Evolutionary conservation across 768 basidiomycete species (phyloP).

Genomic region (Cystofilobasidium bisporidii): DNA sequence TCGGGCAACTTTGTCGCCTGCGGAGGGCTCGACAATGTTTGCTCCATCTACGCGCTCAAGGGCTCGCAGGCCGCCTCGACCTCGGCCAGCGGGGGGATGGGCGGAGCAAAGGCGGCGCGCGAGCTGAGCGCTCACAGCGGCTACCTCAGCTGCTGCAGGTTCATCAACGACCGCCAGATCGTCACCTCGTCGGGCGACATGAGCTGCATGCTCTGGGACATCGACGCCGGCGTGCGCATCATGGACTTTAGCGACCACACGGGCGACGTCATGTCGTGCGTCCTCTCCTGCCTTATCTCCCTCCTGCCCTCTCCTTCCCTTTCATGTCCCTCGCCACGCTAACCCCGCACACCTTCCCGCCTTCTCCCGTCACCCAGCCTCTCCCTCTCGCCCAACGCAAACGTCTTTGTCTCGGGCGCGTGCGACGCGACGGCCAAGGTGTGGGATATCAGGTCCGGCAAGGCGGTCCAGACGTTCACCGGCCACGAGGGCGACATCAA

Average conservation of each 20-base stretch:
- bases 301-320: background rate
- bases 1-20: conserved; percentile 96
- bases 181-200: conserved; percentile 97
- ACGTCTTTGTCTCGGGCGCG: conserved; percentile 95
- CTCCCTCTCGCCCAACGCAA: conserved; percentile 87
- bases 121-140: conserved; percentile 96
- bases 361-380: conserved; percentile 48
- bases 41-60: conserved; percentile 81
- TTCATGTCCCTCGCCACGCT: conserved; percentile 2
- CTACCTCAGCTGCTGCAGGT: conserved; percentile 95
- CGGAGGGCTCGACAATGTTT: conserved; percentile 97
- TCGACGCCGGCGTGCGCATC: conserved; percentile 93
- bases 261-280: conserved; percentile 98
- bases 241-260: conserved; percentile 99
- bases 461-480: conserved; percentile 95
- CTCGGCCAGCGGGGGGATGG: conserved; percentile 9
- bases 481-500: conserved; percentile 99
- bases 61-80: conserved; percentile 39
- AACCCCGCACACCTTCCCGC: background rate
- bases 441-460: conserved; percentile 97
- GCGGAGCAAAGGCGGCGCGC: conserved; percentile 68
- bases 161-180: conserved; percentile 97
- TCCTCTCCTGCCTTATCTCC: conserved; percentile 17
- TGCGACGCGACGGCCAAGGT: conserved; percentile 97
- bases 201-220: conserved; percentile 99